These are phyloP conservation scores for Prunus davidiana DNA, from an alignment of 306 rosid species.

Conservation along the genomic window DNA sequence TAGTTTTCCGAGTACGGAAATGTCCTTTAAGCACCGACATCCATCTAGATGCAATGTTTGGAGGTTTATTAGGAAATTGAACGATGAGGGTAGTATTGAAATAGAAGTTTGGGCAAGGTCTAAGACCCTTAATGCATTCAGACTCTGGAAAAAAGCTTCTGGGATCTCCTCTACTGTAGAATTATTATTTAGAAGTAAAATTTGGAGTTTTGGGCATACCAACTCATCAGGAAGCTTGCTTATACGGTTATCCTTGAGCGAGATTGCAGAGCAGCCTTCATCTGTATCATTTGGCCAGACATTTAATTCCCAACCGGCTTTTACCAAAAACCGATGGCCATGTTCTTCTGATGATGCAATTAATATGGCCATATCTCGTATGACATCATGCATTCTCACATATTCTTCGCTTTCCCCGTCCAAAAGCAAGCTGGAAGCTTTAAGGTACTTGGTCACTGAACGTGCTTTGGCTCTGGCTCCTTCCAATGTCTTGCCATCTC, in stretches of 20 bases:
- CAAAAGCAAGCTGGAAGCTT: slow-evolving; percentile 14
- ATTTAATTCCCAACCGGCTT: not conserved
- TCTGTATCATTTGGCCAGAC: slow-evolving; percentile 3
- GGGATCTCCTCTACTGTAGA: not conserved
- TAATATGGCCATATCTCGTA: slow-evolving; percentile 19
- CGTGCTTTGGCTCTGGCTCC: not conserved
- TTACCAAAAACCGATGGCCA: not conserved
- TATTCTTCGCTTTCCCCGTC: not conserved
- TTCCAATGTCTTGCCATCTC: not conserved
- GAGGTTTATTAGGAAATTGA: not conserved
- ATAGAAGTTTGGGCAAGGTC: not conserved
- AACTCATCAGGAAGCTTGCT: not conserved
- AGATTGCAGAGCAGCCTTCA: slow-evolving; percentile 5
- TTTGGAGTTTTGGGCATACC: slow-evolving; percentile 14
- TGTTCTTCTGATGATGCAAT: not conserved
- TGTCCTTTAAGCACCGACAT: not conserved
- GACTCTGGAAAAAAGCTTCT: not conserved
- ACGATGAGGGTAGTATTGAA: not conserved
- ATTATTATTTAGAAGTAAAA: slow-evolving; percentile 1
- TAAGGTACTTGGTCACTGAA: slow-evolving; percentile 7
- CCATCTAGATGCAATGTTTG: not conserved
- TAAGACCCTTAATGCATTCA: not conserved
- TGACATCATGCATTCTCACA: slow-evolving; percentile 33
- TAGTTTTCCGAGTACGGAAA: not conserved
- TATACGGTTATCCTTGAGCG: not conserved